These are phyloP conservation scores for Batrachochytrium dendrobatidis DNA, from an alignment of 371 early-diverging fungal genomes.

Conservation along the genomic window DNA sequence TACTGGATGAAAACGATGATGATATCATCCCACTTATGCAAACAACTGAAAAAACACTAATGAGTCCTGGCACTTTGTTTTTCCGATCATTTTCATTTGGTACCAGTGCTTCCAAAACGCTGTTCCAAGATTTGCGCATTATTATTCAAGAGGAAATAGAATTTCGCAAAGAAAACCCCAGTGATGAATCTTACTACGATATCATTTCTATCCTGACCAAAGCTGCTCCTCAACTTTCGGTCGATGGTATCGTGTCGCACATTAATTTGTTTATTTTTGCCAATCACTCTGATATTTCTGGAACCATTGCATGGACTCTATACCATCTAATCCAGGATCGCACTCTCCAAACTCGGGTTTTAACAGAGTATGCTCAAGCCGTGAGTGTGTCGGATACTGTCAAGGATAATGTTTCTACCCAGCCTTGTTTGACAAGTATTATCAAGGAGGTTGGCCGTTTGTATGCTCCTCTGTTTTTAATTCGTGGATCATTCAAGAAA, in stretches of 20 bases:
- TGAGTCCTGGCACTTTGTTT: neutral
- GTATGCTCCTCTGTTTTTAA: neutral
- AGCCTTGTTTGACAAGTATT: neutral
- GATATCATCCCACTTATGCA: neutral
- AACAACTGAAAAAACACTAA: neutral
- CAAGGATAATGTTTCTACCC: neutral
- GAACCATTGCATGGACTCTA: neutral
- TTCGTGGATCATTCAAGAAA: neutral
- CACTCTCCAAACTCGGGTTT: neutral
- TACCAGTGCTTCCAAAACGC: neutral
- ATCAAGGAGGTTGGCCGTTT: neutral
- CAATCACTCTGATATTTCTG: neutral
- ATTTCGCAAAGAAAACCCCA: neutral
- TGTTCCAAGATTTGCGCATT: neutral
- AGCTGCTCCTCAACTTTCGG: neutral
- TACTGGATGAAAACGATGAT: conserved; percentile 1
- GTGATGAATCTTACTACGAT: neutral
- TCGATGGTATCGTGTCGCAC: neutral
- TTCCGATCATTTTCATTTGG: neutral
- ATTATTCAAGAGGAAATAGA: neutral
- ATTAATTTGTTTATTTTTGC: neutral
- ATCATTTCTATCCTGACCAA: neutral
- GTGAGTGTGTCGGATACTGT: too few species aligned
- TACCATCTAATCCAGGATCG: neutral
- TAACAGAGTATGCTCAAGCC: neutral